Evolutionary conservation across 495 filamentous ascomycete species (phyloP).

Genomic region (Xylaria intraflava): DNA sequence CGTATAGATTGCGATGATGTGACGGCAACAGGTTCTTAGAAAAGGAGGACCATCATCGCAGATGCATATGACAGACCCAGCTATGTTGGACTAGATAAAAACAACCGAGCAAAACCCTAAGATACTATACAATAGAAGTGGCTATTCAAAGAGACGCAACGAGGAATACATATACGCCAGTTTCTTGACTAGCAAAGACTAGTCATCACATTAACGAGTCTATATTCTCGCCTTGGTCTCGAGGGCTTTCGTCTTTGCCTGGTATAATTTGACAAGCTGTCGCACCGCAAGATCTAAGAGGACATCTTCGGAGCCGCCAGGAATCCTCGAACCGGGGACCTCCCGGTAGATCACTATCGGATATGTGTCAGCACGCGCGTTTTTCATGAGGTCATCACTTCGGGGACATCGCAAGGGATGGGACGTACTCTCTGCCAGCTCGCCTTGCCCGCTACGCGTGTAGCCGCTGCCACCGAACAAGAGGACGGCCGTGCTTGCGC

Average conservation of each 20-base stretch:
- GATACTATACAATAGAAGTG: too few relatives aligned
- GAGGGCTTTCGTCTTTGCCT: conserved; percentile 54
- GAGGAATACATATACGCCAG: too few relatives aligned
- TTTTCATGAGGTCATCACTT: conserved; percentile 1
- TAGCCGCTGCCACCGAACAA: conserved; percentile 70
- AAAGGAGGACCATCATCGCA: too few relatives aligned
- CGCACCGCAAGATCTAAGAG: conserved; percentile 63
- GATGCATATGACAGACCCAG: too few relatives aligned
- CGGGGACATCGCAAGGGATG: not conserved
- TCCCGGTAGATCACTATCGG: conserved; percentile 55
- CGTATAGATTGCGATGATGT: too few relatives aligned
- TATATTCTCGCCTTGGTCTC: conserved; percentile 29
- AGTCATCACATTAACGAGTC: too few relatives aligned
- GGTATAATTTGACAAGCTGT: conserved; percentile 67
- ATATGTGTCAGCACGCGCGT: not conserved
- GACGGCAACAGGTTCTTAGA: too few relatives aligned
- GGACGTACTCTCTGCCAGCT: conserved; percentile 57
- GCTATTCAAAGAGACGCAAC: too few relatives aligned
- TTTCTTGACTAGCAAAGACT: too few relatives aligned
- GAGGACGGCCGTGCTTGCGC: conserved; percentile 58
- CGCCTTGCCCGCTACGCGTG: conserved; percentile 60
- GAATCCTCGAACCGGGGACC: conserved; percentile 55
- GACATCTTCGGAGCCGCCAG: conserved; percentile 71
- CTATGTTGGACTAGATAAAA: too few relatives aligned
- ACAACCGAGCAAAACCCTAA: too few relatives aligned